Conservation (phyloP, 495 filamentous ascomycete species). For the Usnea hakonensis region DNA sequence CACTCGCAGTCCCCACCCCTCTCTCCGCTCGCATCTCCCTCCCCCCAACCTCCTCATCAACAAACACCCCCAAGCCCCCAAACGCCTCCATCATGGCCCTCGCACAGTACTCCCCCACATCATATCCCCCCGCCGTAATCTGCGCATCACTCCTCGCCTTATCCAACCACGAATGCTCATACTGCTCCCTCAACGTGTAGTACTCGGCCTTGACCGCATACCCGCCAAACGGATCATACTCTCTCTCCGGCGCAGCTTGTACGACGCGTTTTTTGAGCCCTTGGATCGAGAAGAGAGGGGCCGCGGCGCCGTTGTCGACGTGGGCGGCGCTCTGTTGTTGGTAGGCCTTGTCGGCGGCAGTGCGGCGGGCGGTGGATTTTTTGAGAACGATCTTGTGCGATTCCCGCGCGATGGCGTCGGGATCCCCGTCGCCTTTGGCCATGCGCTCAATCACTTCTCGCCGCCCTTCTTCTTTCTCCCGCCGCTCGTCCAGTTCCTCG, state of each 20-base stretch:
- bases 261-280: constrained; percentile 68
- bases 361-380: constrained; percentile 50
- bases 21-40: constrained; percentile 29
- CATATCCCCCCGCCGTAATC: constrained; percentile 74
- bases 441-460: constrained; percentile 50
- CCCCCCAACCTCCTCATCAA: constrained; percentile 65
- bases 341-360: constrained; percentile 42
- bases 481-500: constrained; percentile 58
- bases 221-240: constrained; percentile 86
- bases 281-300: constrained; percentile 50
- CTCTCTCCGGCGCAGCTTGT: constrained; percentile 55
- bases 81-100: constrained; percentile 83
- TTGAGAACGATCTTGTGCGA: constrained; percentile 60
- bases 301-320: constrained; percentile 26
- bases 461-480: constrained; percentile 51
- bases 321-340: constrained; percentile 33
- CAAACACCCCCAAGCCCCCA: constrained; percentile 73
- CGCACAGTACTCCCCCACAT: constrained; percentile 68
- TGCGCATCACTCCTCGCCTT: constrained; percentile 46
- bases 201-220: constrained; percentile 58
- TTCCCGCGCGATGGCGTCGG: constrained; percentile 43
- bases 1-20: constrained; percentile 25
- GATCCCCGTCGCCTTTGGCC: constrained; percentile 39
- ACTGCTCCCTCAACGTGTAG: constrained; percentile 58
- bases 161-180: constrained; percentile 58